Evolutionary conservation across 2,329 filamentous ascomycete species (phyloP), one percentile per base, ranked within the genome.

Genomic region (Fusarium proliferatum): DNA sequence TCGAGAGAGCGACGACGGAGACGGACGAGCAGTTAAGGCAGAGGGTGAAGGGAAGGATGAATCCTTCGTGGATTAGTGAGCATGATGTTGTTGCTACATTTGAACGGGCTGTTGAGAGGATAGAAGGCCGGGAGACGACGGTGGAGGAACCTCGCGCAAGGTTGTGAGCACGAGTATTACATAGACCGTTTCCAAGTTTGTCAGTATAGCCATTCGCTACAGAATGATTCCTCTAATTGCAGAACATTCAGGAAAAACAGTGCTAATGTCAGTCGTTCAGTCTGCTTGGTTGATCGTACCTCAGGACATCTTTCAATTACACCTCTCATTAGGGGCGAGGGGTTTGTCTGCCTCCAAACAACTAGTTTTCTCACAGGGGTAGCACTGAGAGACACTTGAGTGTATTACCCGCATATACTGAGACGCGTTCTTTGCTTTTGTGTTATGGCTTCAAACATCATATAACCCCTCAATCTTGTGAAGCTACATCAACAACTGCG

Each of bases 31-130:
- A 81, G 52, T 71, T 86, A 43, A 71, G 81, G 49, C 43, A 71
- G 2, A 77, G 82, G 59, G 81, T 86, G 1, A 77, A 67, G 30
- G 80, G 71, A 26, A 77, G 85, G 9, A 77, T 79, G 5, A 80
- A 85, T 61, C 81, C 81, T 9, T 79, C 74, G 21, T 87, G 85
- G 85, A 79, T 87, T 36, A 83, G 84, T 26, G 85, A 86, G 69
- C 85, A 87, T 74, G 83, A 86, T 74, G 85, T 86, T 13, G 79
- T 83, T 58, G 71, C 72, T 15, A 79, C 82, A 16, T 86, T 85
- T 39, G 30, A 45, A 21, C 49, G 16, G 21, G 36, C 26, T 17
- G 36, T 30, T 30, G 79, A 39, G 34, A 36, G 34, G 26, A 64
- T 26, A 36, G 58, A 60, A 26, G 53, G 38, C 16, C 3, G 13